Conservation (phyloP, 805 yeast genomes). For the Jamesozyma piceae region DNA sequence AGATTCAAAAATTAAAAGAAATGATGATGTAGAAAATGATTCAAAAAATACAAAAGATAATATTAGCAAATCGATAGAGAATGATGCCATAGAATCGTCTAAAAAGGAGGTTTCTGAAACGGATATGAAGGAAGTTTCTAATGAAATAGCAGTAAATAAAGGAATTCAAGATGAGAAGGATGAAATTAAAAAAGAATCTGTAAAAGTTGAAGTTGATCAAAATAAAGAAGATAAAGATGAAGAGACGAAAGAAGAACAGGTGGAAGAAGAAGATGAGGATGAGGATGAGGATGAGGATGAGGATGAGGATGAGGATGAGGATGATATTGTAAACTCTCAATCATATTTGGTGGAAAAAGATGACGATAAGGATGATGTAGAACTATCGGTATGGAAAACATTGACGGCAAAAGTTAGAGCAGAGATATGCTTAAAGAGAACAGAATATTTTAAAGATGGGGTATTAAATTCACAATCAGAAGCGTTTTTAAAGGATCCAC, state of each 20-base stretch:
- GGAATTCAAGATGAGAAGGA: conserved; percentile 18
- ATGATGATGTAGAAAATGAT: background rate
- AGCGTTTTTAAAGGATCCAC: conserved; percentile 58
- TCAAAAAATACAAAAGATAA: background rate
- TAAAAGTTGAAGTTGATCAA: conserved; percentile 9
- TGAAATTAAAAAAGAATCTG: conserved; percentile 6
- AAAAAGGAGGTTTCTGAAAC: background rate
- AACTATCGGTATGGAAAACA: conserved; percentile 75
- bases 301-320: conserved; percentile 39
- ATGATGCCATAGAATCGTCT: too few species aligned
- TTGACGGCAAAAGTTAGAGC: conserved; percentile 72
- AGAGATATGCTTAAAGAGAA: conserved; percentile 59
- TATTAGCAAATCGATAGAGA: background rate
- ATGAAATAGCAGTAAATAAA: conserved; percentile 10
- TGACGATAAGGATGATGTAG: conserved; percentile 60
- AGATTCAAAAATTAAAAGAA: background rate
- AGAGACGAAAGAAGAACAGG: background rate
- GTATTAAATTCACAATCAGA: conserved; percentile 56
- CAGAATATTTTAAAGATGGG: conserved; percentile 52
- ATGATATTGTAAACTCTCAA: conserved; percentile 35
- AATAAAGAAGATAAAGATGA: background rate
- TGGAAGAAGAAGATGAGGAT: conserved; percentile 21
- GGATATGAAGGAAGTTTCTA: background rate
- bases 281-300: conserved; percentile 28
- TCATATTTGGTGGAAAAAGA: conserved; percentile 42